A percentile compares a stretch with the other conserved stretches of the same genome.
These are phyloP conservation scores for Pseudogymnoascus sp. DNA, from an alignment of 2,329 filamentous ascomycete genomes.

Conservation along the genomic window DNA sequence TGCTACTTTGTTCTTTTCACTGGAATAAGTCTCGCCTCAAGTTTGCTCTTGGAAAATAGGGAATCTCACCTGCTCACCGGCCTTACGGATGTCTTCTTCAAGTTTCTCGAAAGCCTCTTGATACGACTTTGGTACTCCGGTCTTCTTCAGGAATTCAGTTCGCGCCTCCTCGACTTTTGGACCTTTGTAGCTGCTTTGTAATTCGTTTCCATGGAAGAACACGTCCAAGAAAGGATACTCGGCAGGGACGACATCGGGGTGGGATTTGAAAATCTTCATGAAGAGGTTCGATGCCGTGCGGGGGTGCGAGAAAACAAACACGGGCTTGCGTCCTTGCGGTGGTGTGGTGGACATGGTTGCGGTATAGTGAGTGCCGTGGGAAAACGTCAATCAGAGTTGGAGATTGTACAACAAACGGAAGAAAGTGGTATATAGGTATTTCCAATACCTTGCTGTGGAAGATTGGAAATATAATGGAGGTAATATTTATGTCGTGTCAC, in stretches of 20 bases:
- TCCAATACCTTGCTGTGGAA: background rate
- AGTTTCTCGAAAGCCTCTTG: background rate
- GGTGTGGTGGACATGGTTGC: background rate
- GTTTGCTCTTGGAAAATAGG: background rate
- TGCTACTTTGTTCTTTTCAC: background rate
- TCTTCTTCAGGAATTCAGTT: background rate
- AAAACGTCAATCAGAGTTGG: background rate
- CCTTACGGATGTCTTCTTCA: background rate
- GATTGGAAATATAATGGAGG: background rate
- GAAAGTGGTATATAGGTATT: background rate
- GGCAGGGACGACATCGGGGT: background rate
- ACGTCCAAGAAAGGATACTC: background rate
- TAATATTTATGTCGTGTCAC: background rate
- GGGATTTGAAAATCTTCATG: background rate
- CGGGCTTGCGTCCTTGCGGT: background rate
- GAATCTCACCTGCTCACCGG: background rate
- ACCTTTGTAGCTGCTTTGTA: background rate
- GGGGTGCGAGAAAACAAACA: background rate
- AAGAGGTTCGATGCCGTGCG: background rate
- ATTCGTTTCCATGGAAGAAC: background rate
- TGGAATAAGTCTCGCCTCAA: background rate
- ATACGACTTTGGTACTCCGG: background rate
- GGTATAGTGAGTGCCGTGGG: background rate
- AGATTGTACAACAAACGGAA: background rate
- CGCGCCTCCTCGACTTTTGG: background rate